phyloP scores from a whole-genome alignment of 2,329 filamentous ascomycete genomes.

The Nakataea oryzae region DNA sequence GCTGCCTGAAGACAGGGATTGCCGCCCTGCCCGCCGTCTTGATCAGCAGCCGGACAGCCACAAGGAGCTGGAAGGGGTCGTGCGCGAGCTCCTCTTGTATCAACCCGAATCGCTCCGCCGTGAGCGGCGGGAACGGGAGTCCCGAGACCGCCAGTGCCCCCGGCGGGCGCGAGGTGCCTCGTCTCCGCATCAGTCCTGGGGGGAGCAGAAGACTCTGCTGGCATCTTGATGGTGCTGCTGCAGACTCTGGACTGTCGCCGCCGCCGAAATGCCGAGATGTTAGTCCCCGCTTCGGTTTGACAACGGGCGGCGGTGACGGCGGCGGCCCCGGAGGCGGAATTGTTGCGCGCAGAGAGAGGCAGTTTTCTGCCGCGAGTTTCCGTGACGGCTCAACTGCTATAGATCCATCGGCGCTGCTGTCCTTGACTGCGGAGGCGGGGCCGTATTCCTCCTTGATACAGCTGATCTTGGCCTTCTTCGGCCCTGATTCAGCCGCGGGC shows the following conservation, averaged over 20 bases:
- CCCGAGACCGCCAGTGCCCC: slow-evolving; percentile 32
- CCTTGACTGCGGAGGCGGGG: no score
- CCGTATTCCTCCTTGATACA: background rate
- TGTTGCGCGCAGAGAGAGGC: slow-evolving; percentile 1
- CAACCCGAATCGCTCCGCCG: slow-evolving; percentile 57
- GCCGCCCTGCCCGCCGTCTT: slow-evolving; percentile 65
- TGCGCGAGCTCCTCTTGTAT: slow-evolving; percentile 71
- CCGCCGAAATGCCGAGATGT: slow-evolving; percentile 23
- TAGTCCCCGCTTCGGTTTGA: slow-evolving; percentile 14
- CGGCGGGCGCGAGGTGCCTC: slow-evolving; percentile 22
- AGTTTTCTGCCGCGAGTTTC: background rate
- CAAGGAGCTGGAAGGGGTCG: slow-evolving; percentile 69
- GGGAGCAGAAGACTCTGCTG: slow-evolving; percentile 4
- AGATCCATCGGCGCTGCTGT: background rate
- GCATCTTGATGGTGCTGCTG: slow-evolving; percentile 5
- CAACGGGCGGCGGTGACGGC: background rate
- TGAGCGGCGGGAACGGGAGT: slow-evolving; percentile 58
- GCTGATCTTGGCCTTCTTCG: background rate
- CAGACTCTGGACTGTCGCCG: no score
- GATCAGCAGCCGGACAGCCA: slow-evolving; percentile 79
- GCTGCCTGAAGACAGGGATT: slow-evolving; percentile 61
- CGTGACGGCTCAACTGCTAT: background rate
- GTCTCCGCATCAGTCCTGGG: background rate
- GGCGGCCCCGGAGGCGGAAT: background rate
- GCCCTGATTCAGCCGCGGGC: background rate